A percentile compares a stretch with the other conserved stretches of the same genome.
Conservation (phyloP, 2,329 filamentous ascomycete species). For the Pyrenophora graminea region DNA sequence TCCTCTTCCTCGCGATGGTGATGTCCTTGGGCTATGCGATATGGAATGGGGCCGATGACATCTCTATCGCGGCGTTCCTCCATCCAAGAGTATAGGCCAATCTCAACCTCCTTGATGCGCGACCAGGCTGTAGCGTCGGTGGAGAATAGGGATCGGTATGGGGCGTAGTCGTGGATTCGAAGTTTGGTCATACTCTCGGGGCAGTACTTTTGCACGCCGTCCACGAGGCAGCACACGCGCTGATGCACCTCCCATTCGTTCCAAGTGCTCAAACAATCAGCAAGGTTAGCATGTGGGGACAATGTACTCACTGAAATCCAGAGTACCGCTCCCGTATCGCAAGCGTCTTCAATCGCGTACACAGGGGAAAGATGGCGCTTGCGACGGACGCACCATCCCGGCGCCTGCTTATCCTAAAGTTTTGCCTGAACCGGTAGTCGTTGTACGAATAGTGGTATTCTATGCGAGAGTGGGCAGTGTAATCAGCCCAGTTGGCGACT, state of each 20-base stretch:
- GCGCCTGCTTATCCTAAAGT: conserved; percentile 41
- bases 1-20: conserved; percentile 44
- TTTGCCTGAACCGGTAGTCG: conserved; percentile 44
- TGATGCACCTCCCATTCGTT: conserved; percentile 47
- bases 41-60: conserved; percentile 38
- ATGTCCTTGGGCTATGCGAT: conserved; percentile 39
- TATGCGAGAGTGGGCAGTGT: conserved; percentile 42
- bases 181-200: conserved; percentile 39
- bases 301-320: conserved; percentile 32
- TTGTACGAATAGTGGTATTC: conserved; percentile 45
- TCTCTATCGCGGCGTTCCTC: conserved; percentile 43
- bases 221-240: conserved; percentile 43
- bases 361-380: conserved; percentile 39
- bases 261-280: conserved; percentile 34
- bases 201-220: conserved; percentile 38
- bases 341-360: conserved; percentile 38
- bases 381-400: conserved; percentile 42
- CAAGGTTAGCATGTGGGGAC: background rate
- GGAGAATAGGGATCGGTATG: conserved; percentile 42
- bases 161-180: conserved; percentile 42
- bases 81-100: conserved; percentile 42
- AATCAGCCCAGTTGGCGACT: conserved; percentile 46
- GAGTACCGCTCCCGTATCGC: conserved; percentile 42
- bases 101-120: conserved; percentile 38
- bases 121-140: conserved; percentile 39